A percentile compares a stretch with the other conserved stretches of the same genome.
phyloP scores from a whole-genome alignment of 257 asterid species.

The Dorcoceras hygrometricum region DNA sequence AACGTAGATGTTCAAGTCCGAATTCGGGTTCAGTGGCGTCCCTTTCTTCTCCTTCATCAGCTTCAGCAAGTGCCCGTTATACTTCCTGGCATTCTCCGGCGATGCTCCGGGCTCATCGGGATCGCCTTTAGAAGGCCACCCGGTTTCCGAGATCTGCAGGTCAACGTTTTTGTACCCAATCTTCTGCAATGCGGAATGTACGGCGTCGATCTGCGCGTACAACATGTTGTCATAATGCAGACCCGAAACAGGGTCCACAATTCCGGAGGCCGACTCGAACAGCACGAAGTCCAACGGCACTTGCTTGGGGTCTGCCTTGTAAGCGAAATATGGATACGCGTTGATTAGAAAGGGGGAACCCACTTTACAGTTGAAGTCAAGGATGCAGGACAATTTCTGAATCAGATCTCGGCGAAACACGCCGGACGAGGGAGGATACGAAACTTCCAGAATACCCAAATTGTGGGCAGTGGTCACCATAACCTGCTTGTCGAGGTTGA shows the following conservation, averaged over 20 bases:
- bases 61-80: constrained; percentile 63
- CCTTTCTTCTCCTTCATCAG: constrained; percentile 57
- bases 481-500: constrained; percentile 55
- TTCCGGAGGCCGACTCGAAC: constrained; percentile 48
- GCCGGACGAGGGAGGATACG: constrained; percentile 87
- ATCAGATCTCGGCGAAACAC: constrained; percentile 54
- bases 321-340: constrained; percentile 85
- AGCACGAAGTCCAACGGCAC: constrained; percentile 60
- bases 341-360: constrained; percentile 68
- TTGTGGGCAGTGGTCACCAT: constrained; percentile 78
- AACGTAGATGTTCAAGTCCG: constrained; percentile 54
- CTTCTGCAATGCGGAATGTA: constrained; percentile 58
- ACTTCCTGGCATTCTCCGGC: constrained; percentile 65
- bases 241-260: constrained; percentile 45
- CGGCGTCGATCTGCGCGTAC: constrained; percentile 81
- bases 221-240: constrained; percentile 77
- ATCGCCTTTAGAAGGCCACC: constrained; percentile 94
- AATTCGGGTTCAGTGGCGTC: constrained; percentile 71
- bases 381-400: constrained; percentile 37
- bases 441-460: constrained; percentile 57
- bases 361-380: constrained; percentile 60
- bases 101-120: constrained; percentile 76
- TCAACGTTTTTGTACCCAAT: constrained; percentile 64
- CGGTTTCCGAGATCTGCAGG: constrained; percentile 86
- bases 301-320: constrained; percentile 60